These are phyloP conservation scores for Penicillium verrucosum DNA, from an alignment of 2,329 filamentous ascomycete species.

Conservation along the genomic window DNA sequence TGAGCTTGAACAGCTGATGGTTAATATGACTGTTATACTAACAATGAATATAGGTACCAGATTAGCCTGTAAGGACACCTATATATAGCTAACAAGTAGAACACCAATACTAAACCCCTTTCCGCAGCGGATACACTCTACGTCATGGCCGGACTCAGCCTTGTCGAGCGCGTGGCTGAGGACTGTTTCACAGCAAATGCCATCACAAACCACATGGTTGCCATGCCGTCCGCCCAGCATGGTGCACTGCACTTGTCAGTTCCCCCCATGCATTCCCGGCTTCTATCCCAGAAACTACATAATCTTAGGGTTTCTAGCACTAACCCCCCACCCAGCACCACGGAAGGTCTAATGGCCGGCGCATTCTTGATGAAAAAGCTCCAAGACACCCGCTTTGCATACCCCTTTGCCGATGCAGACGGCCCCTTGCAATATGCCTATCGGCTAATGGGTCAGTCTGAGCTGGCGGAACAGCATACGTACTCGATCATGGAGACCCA, in stretches of 20 bases:
- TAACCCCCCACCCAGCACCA: slow-evolving; percentile 22
- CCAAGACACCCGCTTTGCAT: slow-evolving; percentile 32
- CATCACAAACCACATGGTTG: slow-evolving; percentile 35
- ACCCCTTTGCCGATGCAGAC: slow-evolving; percentile 35
- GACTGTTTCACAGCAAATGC: slow-evolving; percentile 32
- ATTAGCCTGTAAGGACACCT: slow-evolving; percentile 13
- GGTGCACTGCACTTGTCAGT: slow-evolving; percentile 39
- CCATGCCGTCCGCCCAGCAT: slow-evolving; percentile 36
- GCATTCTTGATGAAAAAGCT: slow-evolving; percentile 39
- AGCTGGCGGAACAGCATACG: slow-evolving; percentile 31
- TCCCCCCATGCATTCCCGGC: not conserved
- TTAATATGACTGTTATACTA: not conserved
- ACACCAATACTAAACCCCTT: not conserved
- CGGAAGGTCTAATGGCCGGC: slow-evolving; percentile 34
- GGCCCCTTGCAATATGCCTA: slow-evolving; percentile 38
- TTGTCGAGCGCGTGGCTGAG: slow-evolving; percentile 34
- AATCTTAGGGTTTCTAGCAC: not conserved
- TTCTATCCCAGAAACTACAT: not conserved
- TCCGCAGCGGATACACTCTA: slow-evolving; percentile 37
- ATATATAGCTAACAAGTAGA: not conserved
- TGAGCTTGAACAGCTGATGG: not conserved
- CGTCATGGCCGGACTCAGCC: slow-evolving; percentile 36
- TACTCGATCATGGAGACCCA: slow-evolving; percentile 38
- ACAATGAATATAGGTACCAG: slow-evolving; percentile 5
- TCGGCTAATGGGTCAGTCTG: slow-evolving; percentile 29